Conservation (phyloP, 331 rosid species). For the Quercus tomentella region DNA sequence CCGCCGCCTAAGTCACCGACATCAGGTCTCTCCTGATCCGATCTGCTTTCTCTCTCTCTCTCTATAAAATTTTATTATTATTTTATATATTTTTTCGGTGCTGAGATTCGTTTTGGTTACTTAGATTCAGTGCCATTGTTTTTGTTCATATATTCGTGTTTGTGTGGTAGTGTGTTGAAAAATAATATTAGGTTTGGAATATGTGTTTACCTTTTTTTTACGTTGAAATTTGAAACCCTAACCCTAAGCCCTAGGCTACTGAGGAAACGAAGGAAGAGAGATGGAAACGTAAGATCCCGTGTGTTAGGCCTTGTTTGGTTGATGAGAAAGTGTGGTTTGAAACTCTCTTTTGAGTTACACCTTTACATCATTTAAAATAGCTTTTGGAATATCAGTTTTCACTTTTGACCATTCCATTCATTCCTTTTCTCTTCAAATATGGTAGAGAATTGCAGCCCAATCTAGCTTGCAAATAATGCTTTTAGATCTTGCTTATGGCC, state of each 20-base stretch:
- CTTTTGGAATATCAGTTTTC: no score
- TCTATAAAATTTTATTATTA: not conserved
- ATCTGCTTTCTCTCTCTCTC: constrained; percentile 28
- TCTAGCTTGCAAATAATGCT: no score
- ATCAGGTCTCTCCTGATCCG: constrained; percentile 82
- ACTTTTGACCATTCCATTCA: no score
- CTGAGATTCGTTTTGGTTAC: not conserved
- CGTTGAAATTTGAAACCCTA: constrained; percentile 37
- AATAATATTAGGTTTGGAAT: constrained; percentile 8
- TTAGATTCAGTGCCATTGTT: not conserved
- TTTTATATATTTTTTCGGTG: not conserved
- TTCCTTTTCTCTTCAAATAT: no score
- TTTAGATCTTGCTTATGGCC: no score
- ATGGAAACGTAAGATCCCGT: not conserved
- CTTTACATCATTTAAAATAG: no score
- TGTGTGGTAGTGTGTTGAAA: not conserved
- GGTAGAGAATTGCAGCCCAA: no score
- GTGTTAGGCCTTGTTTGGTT: not conserved
- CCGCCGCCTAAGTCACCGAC: constrained; percentile 76
- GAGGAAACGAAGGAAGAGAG: constrained; percentile 1
- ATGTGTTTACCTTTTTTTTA: constrained; percentile 2
- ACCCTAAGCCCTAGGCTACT: not conserved
- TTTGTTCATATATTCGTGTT: constrained; percentile 3
- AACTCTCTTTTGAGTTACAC: no score
- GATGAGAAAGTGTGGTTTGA: not conserved